Evolutionary conservation across 176 grass and related monocot species (phyloP).

Genomic region (Zizania latifolia): DNA sequence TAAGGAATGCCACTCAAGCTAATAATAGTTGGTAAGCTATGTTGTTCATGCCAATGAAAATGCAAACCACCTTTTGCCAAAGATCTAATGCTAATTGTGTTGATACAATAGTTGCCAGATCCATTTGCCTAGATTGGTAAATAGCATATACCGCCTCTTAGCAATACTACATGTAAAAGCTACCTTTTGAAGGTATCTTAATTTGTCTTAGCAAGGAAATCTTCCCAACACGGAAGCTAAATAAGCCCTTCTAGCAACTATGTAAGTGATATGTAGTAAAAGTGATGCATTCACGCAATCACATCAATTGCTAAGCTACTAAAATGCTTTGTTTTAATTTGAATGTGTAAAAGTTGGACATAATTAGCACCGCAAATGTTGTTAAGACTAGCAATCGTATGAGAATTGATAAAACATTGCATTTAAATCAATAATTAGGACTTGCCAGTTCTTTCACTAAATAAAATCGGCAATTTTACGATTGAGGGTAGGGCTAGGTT

Average conservation of each 20-base stretch:
- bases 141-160: neutral
- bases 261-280: neutral
- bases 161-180: neutral
- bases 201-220: neutral
- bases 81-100: neutral
- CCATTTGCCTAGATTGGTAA: neutral
- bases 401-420: neutral
- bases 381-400: neutral
- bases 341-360: neutral
- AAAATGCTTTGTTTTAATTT: neutral
- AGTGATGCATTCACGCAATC: neutral
- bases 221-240: neutral
- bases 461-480: neutral
- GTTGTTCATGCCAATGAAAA: neutral
- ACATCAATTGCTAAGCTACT: neutral
- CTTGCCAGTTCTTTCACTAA: neutral
- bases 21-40: neutral
- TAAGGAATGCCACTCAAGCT: neutral
- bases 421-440: neutral
- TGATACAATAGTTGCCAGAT: neutral
- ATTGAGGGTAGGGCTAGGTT: too few species aligned
- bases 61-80: neutral
- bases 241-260: neutral
- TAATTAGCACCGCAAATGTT: neutral
- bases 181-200: neutral